Evolutionary conservation across 116 monocot genomes (phyloP), one percentile per base, ranked within the genome.

Genomic region (Posidonia oceanica): DNA sequence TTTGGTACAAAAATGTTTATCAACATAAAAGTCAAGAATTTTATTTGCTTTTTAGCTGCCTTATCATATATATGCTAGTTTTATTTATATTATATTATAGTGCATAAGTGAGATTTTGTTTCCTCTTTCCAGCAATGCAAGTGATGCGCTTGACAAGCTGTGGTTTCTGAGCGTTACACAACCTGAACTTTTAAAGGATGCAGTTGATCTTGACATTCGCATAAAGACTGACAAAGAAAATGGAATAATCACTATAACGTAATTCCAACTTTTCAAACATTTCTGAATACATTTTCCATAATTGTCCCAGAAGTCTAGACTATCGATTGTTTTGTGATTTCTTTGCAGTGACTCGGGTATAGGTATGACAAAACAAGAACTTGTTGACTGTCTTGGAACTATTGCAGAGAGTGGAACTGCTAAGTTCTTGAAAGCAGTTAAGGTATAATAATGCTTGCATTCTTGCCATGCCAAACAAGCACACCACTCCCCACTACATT

Each of bases 321-420:
- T 55, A 64, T 54, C 51, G 38, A 56, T 60, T 60, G n/a, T 5
- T 17, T n/a, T 22, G 57, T 40, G 18, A 39, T 64, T 61, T 13
- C 4, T 2, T 67, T 68, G 15, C 74, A 97, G 97, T 76, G 98
- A 98, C 78, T 64, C 87, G 57, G 98, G 98, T 14, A 98, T 98
- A 75, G 98, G 93, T 4, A 98, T 98, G 98, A 93, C 90, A 13
- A 84, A 69, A 61, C 82, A 98, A 75, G 98, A 98, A 42, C 89
- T 98, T 74, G 84, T 98, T 72, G 84, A 88, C 52, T 97, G 96
- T 54, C 92, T 97, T 74, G 96, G 96, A 70, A 97, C 96, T 61
- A 97, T 97, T 79, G 96, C 96, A 69, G 89, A 97, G 77, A 97
- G 96, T 85, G 96, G 96, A 71, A 97, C 96, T 14, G 88, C 91